Base-by-base conservation (phyloP, 106 monocot genomes). In the Dendrobium huoshanense region DNA sequence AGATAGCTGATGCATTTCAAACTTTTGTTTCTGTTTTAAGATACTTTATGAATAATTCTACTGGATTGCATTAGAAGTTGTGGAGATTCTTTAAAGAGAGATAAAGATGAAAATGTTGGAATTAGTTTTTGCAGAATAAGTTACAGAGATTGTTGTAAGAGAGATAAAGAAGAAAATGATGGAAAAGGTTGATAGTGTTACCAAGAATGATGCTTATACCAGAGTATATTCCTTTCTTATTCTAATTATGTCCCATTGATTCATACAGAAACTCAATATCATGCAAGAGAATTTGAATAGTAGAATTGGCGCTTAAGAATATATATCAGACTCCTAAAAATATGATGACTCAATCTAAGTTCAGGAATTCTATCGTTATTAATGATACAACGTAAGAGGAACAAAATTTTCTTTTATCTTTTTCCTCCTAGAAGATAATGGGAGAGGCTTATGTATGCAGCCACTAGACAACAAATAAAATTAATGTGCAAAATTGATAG, bases 1-100 rank as follows among this genome's bases (percentile, higher is more conserved):
- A 40, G 31, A 70, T 37, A 37, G 37, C 37, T 33, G 9, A 70
- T 70, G 33, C 4, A 24, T 10, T 65, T 65, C 64, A 65, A 65
- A 25, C 22, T 7, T 24, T 15, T 70, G 13, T 70, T 70, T 16
- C 4, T 2, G 37, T 6, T 29, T 37, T 40, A 27, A 29, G 3
- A 9, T 70, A 37, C 33, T 33, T 37, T 37, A 70, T 70, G 33
- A 10, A 70, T 70, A 37, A 70, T 70, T 70, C 24, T 15, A 4
- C 15, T 37, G 70, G 37, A 70, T 74, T 81, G 55, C 77, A 85
- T 81, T 76, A 37, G 3, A 37, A 41, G 16, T 19, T 55, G 33
- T 8, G 55, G 31, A 80, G 44, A 43, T 25, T 85, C 41, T 7
- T 65, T 48, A 43, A 59, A n/a, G 48, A 68, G n/a, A n/a, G 37